Percentiles rank a stretch among this genome's conserved stretches.
Evolutionary conservation across 768 basidiomycete species (phyloP).

Genomic region (Tylopilus balloui): DNA sequence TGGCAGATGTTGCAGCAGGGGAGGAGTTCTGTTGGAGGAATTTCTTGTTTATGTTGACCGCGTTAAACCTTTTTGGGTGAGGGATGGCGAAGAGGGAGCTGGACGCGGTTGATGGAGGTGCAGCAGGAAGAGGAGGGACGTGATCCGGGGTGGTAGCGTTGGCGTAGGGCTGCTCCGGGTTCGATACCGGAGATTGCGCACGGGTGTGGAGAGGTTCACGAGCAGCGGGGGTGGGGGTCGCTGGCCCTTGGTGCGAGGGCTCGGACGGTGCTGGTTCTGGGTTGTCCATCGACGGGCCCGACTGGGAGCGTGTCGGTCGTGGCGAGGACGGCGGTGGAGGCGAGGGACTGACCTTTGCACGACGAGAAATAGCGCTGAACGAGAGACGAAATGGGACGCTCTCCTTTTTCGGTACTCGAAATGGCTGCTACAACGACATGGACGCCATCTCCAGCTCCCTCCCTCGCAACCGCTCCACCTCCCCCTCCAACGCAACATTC

Average conservation of each 20-base stretch:
- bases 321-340: neutral
- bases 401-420: slow-evolving; percentile 25
- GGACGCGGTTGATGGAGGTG: slow-evolving; percentile 2
- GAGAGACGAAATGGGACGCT: slow-evolving; percentile 15
- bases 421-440: slow-evolving; percentile 5
- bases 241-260: slow-evolving; percentile 20
- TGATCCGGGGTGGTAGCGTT: slow-evolving; percentile 18
- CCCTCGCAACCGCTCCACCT: slow-evolving; percentile 58
- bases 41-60: slow-evolving; percentile 93
- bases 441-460: slow-evolving; percentile 60
- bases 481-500: slow-evolving; percentile 80
- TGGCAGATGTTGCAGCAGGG: slow-evolving; percentile 43
- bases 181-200: slow-evolving; percentile 16
- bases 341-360: neutral
- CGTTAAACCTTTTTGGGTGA: slow-evolving; percentile 80
- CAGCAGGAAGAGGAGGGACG: slow-evolving; percentile 5
- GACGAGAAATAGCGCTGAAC: neutral
- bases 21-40: slow-evolving; percentile 88
- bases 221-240: neutral
- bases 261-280: slow-evolving; percentile 37
- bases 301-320: slow-evolving; percentile 7
- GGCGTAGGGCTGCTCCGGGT: slow-evolving; percentile 9
- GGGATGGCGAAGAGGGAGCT: slow-evolving; percentile 33
- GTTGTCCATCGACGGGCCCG: slow-evolving; percentile 79
- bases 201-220: slow-evolving; percentile 6